These are phyloP conservation scores for Gossypium ekmanianum DNA, from an alignment of 345 rosid genomes.

Conservation along the genomic window DNA sequence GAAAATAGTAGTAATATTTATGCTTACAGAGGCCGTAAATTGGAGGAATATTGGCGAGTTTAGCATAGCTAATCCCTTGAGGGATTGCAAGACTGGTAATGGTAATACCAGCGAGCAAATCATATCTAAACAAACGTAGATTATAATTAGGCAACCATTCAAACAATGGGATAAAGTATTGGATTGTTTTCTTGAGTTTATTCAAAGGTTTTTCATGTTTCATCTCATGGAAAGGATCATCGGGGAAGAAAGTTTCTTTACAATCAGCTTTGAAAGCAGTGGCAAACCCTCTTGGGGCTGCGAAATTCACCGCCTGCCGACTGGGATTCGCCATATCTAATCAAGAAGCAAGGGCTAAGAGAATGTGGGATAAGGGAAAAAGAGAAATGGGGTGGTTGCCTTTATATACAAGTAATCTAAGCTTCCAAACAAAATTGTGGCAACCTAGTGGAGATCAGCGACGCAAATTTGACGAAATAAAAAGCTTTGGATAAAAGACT, in stretches of 20 bases:
- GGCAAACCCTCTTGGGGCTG: conserved; percentile 44
- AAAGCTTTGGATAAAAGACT: too few species aligned
- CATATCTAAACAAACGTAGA: conserved; percentile 41
- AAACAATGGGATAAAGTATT: conserved; percentile 70
- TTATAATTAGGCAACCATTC: conserved; percentile 76
- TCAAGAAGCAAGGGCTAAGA: background rate
- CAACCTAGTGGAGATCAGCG: background rate
- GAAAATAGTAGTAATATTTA: background rate
- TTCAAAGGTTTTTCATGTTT: conserved; percentile 18
- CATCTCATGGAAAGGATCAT: conserved; percentile 70
- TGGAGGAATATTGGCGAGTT: conserved; percentile 73
- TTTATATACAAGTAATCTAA: background rate
- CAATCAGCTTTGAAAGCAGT: conserved; percentile 43
- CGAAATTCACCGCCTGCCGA: conserved; percentile 43
- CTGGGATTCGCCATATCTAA: background rate
- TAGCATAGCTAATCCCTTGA: conserved; percentile 95
- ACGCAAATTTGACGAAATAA: background rate
- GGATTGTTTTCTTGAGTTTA: conserved; percentile 31
- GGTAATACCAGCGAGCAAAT: conserved; percentile 87
- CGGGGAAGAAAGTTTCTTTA: conserved; percentile 76
- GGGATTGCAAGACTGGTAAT: conserved; percentile 90
- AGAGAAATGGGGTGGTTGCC: background rate
- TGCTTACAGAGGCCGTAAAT: conserved; percentile 78
- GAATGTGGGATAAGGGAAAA: background rate
- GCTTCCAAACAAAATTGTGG: background rate